Base-by-base conservation (phyloP, 2,329 filamentous ascomycete genomes). In the Pseudocercospora macadamiae region DNA sequence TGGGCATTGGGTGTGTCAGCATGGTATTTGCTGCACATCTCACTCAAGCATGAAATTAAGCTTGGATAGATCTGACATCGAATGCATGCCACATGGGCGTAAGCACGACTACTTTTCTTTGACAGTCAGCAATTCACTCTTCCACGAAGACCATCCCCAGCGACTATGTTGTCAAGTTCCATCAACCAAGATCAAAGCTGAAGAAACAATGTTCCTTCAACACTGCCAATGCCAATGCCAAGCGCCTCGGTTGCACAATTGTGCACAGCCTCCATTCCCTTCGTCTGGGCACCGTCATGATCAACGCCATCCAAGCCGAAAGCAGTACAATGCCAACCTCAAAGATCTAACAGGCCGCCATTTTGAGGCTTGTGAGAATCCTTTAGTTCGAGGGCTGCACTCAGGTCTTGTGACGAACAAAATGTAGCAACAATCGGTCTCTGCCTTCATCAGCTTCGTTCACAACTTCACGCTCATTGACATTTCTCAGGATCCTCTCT, bases 271-370 rank as follows among this genome's bases (percentile, higher is more conserved):
- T 51, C 28, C 26, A 19, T 25, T 26, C 42, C 42, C 19, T 14
- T 6, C 14, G 10, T 21, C 48, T 51, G 30, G 48, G 48, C 48
- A 51, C 9, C 48, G 48, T 51, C 48, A 51, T 37, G 48, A 51
- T 51, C 28, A 34, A 21, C 30, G 26, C 48, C 18, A 37, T 51
- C 32, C 28, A 30, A 18, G 48, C 48, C 18, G 48, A 51, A 51
- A 51, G 21, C 48, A 34, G 48, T 4, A 51, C 21, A 5, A 25
- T 10, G 14, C 14, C 14, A 34, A 25, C 48, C 48, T 51, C 48
- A 51, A 37, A 21, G 18, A 12, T 12, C n/a, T 16, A 18, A 19
- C 23, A 34, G 19, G 48, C 48, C 18, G 36, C 48, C 26, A 21
- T 37, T 36, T 51, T 34, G 16, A 25, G 28, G 48, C n/a, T n/a